phyloP scores from a whole-genome alignment of 352 stramenopile genomes.

The Salisapilia sapeloensis region DNA sequence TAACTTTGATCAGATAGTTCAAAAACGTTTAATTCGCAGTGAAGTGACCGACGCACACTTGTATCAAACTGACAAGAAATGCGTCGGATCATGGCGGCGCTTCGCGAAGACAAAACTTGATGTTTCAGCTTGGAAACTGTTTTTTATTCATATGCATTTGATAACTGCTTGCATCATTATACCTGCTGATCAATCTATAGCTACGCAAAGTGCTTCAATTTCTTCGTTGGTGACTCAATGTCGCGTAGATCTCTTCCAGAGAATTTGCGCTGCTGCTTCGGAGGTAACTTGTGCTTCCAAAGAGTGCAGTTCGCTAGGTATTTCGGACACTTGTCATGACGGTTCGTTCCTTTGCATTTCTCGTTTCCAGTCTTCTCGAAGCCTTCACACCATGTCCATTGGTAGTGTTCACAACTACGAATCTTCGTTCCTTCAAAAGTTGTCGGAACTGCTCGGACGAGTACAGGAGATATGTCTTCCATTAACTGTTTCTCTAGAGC shows the following conservation, averaged over 20 bases:
- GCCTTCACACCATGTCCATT: slow-evolving; percentile 77
- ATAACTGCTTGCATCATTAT: no score
- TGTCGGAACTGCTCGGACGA: slow-evolving; percentile 56
- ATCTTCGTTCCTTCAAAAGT: slow-evolving; percentile 62
- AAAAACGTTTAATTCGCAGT: no score
- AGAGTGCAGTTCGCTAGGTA: slow-evolving; percentile 76
- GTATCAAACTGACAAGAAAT: no score
- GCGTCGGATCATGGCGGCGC: no score
- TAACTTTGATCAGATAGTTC: no score
- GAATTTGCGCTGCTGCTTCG: slow-evolving; percentile 69
- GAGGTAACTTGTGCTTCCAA: slow-evolving; percentile 73
- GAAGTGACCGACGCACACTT: no score
- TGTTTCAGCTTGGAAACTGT: no score
- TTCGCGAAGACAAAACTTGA: no score
- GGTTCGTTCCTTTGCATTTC: slow-evolving; percentile 71
- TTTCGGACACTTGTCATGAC: slow-evolving; percentile 75
- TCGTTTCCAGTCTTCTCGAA: slow-evolving; percentile 74
- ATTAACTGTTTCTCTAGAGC: slow-evolving; percentile 47
- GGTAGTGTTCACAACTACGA: slow-evolving; percentile 72
- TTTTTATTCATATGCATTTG: no score
- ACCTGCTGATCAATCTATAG: no score
- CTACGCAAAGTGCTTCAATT: slow-evolving; percentile 63
- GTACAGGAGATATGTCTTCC: slow-evolving; percentile 58
- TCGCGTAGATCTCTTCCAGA: no score
- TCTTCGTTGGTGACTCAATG: slow-evolving; percentile 73